Base-by-base conservation (phyloP, 1,139 yeast genomes). In the Diutina siamensis region DNA sequence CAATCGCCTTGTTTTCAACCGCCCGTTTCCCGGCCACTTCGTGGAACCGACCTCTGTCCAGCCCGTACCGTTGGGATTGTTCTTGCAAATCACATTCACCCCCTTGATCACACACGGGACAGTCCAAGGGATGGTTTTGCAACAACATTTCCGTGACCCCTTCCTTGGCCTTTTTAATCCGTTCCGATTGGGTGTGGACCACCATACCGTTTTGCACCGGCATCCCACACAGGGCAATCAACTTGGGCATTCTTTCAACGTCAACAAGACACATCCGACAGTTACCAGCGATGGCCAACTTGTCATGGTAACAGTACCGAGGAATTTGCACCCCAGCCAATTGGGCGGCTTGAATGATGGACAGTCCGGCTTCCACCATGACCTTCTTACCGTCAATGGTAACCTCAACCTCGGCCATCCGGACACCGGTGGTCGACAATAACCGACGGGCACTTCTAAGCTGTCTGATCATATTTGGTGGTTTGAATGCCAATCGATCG, bases 221-320 rank as follows among this genome's bases (percentile, higher is more conserved):
- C 80, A 83, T 81, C 46, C 94, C 92, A 70, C 95, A 86, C 13
- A 94, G 83, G 5, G 95, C 95, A 53, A 85, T 85, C 59, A 88
- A 80, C 64, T 86, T 86, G 47, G 95, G 95, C 60, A 92, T 87
- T 62, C 85, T 78, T 64, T 86, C 95, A 48, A 86, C 85, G 57
- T 86, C 95, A 46, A 86, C 95, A 45, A 86, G 75, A 64, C 95
- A 86, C 95, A 86, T 86, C 67, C 95, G 82, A 65, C 95, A 86
- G 67, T 85, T 86, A 62, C 95, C 95, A n/a, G 95, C 95, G 60
- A 86, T 76, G 40, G 94, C 92, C 55, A 86, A 74, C 65, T 86
- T 85, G 58, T 86, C 95, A 64, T 86, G 95, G 71, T 83, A 86
- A 67, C 95, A 86, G 70, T 86, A 86, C 56, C 95, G 77, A 44